Evolutionary conservation across 495 filamentous ascomycete genomes (phyloP).

Genomic region (Tuber borchii): DNA sequence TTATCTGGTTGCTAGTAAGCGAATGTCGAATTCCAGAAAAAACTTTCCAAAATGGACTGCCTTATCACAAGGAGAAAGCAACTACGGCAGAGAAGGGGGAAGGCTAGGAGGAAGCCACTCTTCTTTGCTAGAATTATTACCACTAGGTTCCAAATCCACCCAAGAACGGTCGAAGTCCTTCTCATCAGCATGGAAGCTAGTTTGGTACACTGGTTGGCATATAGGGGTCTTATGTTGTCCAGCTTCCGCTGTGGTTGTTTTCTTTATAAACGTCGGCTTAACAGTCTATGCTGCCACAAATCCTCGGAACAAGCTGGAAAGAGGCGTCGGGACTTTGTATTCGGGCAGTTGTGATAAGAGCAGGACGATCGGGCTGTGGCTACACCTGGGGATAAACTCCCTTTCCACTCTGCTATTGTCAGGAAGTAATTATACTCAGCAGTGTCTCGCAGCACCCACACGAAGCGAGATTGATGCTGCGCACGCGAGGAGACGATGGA

Average conservation of each 20-base stretch:
- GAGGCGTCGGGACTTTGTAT: neutral
- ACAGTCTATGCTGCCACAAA: neutral
- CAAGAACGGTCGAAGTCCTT: neutral
- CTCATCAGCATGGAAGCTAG: neutral
- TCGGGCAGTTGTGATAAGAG: slow-evolving; percentile 8
- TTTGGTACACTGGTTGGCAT: slow-evolving; percentile 2
- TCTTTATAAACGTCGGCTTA: slow-evolving; percentile 5
- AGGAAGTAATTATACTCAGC: slow-evolving; percentile 39
- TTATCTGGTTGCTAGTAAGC: too few species aligned
- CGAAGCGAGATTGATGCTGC: slow-evolving; percentile 38
- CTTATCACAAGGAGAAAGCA: neutral
- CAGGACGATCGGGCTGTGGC: slow-evolving; percentile 16
- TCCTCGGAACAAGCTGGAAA: neutral
- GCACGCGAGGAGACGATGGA: slow-evolving; percentile 27
- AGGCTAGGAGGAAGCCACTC: too few species aligned
- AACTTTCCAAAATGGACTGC: neutral
- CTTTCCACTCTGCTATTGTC: slow-evolving; percentile 35
- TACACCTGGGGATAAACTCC: slow-evolving; percentile 39
- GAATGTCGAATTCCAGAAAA: neutral
- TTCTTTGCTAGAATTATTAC: neutral
- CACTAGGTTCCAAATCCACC: neutral
- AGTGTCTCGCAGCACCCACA: slow-evolving; percentile 40
- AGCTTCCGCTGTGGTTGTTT: neutral
- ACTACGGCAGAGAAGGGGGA: neutral
- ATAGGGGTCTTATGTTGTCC: neutral